Base-by-base conservation (phyloP, 495 filamentous ascomycete genomes). In the Chaetomidium leptoderma region DNA sequence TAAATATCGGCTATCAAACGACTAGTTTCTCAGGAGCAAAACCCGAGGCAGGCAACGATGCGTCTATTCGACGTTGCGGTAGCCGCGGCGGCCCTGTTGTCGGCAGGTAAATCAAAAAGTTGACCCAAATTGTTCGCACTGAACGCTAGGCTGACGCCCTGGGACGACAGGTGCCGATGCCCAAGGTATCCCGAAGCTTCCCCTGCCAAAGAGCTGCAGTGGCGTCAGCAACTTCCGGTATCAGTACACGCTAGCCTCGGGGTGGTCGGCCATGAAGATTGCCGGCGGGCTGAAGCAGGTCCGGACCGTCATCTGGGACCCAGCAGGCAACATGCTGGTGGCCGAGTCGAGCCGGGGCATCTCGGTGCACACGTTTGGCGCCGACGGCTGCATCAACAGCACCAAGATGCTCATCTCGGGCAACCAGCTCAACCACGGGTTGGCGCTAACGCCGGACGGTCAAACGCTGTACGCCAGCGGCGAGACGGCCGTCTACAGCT, bases 401-500 rank as follows among this genome's bases (percentile, higher is more conserved):
- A 68, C 69, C 5, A 55, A 24, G 59, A 68, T 66, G 67, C 66
- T 70, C 57, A 60, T 69, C 75, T 60, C 66, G 67, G 59, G 70
- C 67, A 55, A 60, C 51, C 62, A 66, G 67, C 72, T 88, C n/a
- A 86, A 86, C 66, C 86, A 89, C 69, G 86, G 85, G n/a, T 73
- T 89, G 30, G 78, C 79, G 17, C 66, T 88, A 19, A 81, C 82
- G 8, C 65, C 66, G 14, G 83, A 87, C 69, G 82, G 86, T 50
- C 76, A 68, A 51, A 86, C 79, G 7, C 70, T 89, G 45, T 88
- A 86, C 63, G 86, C 84, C 11, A 85, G 80, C 27, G 77, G 76
- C 24, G 61, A 80, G n/a, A 74, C 79, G 23, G 71, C 74, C 2
- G 83, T 78, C 27, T 87, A 73, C 66, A 71, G 76, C 40, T 89